Evolutionary conservation across 805 yeast genomes (phyloP), one percentile per base, ranked within the genome.

Genomic region (Alloascoidea africana): DNA sequence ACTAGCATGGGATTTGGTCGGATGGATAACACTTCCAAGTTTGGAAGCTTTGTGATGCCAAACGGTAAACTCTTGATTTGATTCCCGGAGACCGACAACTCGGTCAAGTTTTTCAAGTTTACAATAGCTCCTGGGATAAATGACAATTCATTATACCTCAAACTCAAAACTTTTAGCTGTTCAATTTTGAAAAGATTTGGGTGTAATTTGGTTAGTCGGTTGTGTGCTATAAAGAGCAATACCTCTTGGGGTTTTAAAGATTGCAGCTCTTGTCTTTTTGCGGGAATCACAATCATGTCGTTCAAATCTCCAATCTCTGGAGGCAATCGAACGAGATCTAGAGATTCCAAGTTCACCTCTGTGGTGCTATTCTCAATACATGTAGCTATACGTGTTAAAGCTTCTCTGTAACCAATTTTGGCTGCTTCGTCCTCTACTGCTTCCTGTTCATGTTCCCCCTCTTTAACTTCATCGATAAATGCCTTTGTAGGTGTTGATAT

Each of bases 21-120:
- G 13, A 56, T 45, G 3, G 59, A 46, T 17, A 62, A 41, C 6
- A 50, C 43, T 14, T 39, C 38, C 34, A 60, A 50, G 4, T 42
- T 27, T 4, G 42, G 43, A 30, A 62, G 44, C 4, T 35, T 40
- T 16, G 53, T 46, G 6, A 61, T 41, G 41, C 61, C 65, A 4
- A 49, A 40, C 3, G 66, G 66, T 32, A 61, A 42, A 17, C 41
- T 52, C 33, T 39, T 18, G 17, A 61, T 45, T 15, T 42, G 36
- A 43, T 61, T 61, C 18, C 54, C 54, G 16, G 58, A 56, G 14
- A 62, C 38, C 2, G 58, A 51, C 15, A 61, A 49, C 27, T 60
- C 59, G 18, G 30, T 39, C n/a, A 62, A 49, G 14, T 49, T 43
- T 15, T 14, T 19, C 32, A 62, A 46, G 14, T 49, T 37, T 32